Conservation (phyloP, 345 rosid genomes). For the Melastoma malabathricum region DNA sequence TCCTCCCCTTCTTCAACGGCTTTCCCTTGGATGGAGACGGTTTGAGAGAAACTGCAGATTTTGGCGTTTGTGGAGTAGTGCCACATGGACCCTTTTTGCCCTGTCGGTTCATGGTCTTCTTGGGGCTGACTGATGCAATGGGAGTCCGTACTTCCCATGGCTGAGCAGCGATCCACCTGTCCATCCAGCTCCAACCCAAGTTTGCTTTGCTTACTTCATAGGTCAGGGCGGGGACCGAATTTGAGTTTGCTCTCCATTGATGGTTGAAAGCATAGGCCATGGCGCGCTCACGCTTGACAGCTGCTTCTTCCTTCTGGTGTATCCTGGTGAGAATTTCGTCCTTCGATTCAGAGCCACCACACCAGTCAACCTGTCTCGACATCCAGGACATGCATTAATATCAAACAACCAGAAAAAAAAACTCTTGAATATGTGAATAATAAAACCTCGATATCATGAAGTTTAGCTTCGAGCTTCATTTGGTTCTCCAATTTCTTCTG, state of each 20-base stretch:
- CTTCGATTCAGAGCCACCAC: constrained; percentile 62
- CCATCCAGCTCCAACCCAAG: constrained; percentile 99
- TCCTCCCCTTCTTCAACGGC: constrained; percentile 31
- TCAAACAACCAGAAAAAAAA: too few relatives aligned
- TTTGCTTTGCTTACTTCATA: constrained; percentile 58
- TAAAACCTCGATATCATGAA: constrained; percentile 71
- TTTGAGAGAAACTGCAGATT: constrained; percentile 35
- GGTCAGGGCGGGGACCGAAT: constrained; percentile 26
- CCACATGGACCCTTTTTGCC: constrained; percentile 25
- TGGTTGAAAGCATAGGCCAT: constrained; percentile 96
- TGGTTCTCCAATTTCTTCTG: constrained; percentile 86
- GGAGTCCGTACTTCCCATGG: constrained; percentile 85
- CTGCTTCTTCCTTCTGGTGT: constrained; percentile 77
- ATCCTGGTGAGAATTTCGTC: constrained; percentile 60
- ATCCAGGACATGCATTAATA: too few relatives aligned
- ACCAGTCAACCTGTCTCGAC: constrained; percentile 72
- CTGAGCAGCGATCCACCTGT: constrained; percentile 81
- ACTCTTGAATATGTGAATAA: not conserved
- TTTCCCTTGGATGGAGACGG: constrained; percentile 25
- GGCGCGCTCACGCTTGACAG: constrained; percentile 78
- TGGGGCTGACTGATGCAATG: constrained; percentile 28
- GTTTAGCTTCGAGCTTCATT: constrained; percentile 84
- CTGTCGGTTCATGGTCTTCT: constrained; percentile 32
- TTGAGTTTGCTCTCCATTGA: constrained; percentile 87
- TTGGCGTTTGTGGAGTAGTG: constrained; percentile 33